Evolutionary conservation across 371 early-diverging fungal genomes (phyloP).

Genomic region (Entomophthora muscae): DNA sequence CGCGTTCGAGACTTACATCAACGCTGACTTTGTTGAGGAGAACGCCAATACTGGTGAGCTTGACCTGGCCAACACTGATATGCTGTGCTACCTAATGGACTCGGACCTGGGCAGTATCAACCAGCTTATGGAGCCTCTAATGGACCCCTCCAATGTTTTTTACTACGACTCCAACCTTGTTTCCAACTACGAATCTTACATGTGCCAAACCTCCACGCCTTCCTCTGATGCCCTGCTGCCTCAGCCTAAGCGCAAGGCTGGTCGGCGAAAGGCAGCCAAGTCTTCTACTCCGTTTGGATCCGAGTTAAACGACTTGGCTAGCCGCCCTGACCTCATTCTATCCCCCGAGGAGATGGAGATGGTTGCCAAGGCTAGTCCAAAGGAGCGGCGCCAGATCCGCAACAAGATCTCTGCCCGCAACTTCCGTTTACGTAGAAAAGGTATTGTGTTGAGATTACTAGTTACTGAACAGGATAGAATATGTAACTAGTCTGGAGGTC

Average conservation of each 20-base stretch:
- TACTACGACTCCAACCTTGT: background rate
- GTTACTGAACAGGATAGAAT: constrained; percentile 25
- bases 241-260: background rate
- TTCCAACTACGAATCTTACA: background rate
- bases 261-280: background rate
- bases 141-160: background rate
- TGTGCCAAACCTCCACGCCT: background rate
- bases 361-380: constrained; percentile 44
- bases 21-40: background rate
- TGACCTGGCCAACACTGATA: background rate
- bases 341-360: constrained; percentile 5
- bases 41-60: background rate
- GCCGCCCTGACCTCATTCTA: background rate
- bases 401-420: constrained; percentile 81
- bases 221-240: background rate
- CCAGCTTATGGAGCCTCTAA: background rate
- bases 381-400: constrained; percentile 67
- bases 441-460: constrained; percentile 18
- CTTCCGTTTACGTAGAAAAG: constrained; percentile 73
- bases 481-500: constrained; percentile 60
- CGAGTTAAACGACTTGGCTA: background rate
- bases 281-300: background rate
- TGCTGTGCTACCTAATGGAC: background rate
- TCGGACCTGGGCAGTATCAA: background rate
- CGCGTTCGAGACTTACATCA: background rate